These are phyloP conservation scores for Trichoderma sp. DNA, from an alignment of 2,329 filamentous ascomycete species.

Conservation along the genomic window DNA sequence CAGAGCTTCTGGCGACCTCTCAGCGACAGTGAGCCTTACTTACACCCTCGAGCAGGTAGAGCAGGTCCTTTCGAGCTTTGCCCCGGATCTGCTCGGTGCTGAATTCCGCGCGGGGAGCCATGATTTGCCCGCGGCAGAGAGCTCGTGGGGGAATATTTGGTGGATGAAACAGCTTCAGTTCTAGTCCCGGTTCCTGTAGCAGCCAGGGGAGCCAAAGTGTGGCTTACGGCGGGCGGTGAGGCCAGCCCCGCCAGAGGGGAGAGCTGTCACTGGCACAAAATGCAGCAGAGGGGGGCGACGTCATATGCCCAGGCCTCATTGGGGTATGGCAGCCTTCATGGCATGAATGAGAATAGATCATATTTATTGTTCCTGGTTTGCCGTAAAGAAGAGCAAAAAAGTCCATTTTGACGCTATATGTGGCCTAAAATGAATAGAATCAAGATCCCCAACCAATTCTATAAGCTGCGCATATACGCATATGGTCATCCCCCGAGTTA, in stretches of 20 bases:
- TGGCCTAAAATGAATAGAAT: not conserved
- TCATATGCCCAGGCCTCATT: slow-evolving; percentile 10
- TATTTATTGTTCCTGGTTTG: not conserved
- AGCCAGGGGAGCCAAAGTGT: slow-evolving; percentile 5
- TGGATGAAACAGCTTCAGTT: slow-evolving; percentile 24
- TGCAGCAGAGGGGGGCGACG: slow-evolving; percentile 7
- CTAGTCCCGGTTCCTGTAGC: not conserved
- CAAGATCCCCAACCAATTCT: not conserved
- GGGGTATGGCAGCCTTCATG: slow-evolving; percentile 1
- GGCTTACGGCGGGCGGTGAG: slow-evolving; percentile 3
- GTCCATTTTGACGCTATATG: too few relatives aligned
- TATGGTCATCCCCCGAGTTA: not conserved
- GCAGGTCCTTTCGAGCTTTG: slow-evolving; percentile 83
- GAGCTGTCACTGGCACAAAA: not conserved
- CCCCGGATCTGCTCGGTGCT: slow-evolving; percentile 76
- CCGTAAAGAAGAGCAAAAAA: not conserved
- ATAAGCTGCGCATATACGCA: not conserved
- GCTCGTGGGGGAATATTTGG: slow-evolving; percentile 25
- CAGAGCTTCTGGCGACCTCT: slow-evolving; percentile 14
- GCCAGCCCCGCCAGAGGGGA: slow-evolving; percentile 10
- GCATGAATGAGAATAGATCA: not conserved
- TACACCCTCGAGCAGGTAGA: slow-evolving; percentile 93
- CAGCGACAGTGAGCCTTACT: slow-evolving; percentile 53
- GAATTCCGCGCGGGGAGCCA: slow-evolving; percentile 73
- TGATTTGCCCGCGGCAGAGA: slow-evolving; percentile 52